These are phyloP conservation scores for Neurospora terricola DNA, from an alignment of 495 filamentous ascomycete genomes.

Conservation along the genomic window DNA sequence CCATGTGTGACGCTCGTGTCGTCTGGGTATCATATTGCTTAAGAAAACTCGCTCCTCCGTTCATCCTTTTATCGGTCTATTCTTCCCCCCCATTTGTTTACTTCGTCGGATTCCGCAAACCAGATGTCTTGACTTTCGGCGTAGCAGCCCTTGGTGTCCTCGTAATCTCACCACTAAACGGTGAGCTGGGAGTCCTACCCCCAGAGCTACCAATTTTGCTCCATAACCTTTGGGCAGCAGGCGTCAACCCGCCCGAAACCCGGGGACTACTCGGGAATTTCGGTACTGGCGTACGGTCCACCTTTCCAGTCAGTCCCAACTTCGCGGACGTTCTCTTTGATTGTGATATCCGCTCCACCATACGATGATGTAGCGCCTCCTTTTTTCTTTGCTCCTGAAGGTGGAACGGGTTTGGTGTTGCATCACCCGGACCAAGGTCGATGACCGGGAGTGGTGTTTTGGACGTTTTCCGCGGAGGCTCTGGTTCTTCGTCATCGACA, in stretches of 20 bases:
- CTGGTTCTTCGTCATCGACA: slow-evolving; percentile 67
- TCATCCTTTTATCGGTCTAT: not conserved
- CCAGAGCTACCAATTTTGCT: slow-evolving; percentile 50
- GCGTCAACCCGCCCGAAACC: slow-evolving; percentile 51
- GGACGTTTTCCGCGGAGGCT: slow-evolving; percentile 14
- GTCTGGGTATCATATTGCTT: slow-evolving; percentile 10
- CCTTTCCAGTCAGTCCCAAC: slow-evolving; percentile 42
- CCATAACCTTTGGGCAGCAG: slow-evolving; percentile 73
- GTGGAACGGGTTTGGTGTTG: slow-evolving; percentile 70
- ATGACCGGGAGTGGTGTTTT: slow-evolving; percentile 17
- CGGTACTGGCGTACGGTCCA: slow-evolving; percentile 53
- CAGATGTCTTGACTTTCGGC: slow-evolving; percentile 13
- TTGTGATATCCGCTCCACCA: slow-evolving; percentile 79
- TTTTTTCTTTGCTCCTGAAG: slow-evolving; percentile 65
- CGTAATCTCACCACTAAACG: slow-evolving; percentile 30
- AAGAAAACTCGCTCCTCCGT: not conserved
- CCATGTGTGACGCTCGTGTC: not conserved
- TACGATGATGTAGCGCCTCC: slow-evolving; percentile 76
- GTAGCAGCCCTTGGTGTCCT: slow-evolving; percentile 24
- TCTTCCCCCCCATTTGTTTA: not conserved
- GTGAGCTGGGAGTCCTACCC: slow-evolving; percentile 36
- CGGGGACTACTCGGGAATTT: slow-evolving; percentile 69
- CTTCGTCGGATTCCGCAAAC: slow-evolving; percentile 14
- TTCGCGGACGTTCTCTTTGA: slow-evolving; percentile 48
- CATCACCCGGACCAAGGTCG: slow-evolving; percentile 48